Percentiles rank a stretch among this genome's conserved stretches.
Conservation (phyloP, 2,329 filamentous ascomycete species). For the Penicillium fuscoglaucum region DNA sequence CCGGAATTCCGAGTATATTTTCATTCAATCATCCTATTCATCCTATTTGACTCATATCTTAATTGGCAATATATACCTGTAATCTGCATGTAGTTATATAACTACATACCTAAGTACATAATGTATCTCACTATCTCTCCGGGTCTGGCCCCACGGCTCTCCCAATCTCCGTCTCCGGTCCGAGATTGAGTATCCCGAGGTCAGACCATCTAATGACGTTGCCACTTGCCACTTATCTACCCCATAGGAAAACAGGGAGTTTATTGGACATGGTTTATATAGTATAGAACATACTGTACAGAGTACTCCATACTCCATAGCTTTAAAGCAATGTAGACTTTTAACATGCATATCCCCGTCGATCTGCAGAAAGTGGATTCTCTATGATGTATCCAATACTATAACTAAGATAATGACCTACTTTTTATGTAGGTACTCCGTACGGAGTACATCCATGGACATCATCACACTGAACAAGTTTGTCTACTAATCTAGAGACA, state of each 20-base stretch:
- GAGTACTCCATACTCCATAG: not conserved
- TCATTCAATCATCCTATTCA: not conserved
- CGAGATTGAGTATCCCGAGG: not conserved
- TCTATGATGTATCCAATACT: not conserved
- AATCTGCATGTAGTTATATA: not conserved
- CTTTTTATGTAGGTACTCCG: no score
- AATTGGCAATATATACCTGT: not conserved
- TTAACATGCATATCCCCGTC: slow-evolving; percentile 3
- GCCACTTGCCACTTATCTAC: not conserved
- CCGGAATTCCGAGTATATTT: not conserved
- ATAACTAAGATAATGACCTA: no score
- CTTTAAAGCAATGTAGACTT: not conserved
- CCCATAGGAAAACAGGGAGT: not conserved
- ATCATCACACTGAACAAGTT: no score
- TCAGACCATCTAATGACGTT: slow-evolving; percentile 7
- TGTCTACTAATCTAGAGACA: not conserved
- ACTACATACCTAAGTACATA: no score
- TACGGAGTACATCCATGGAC: no score
- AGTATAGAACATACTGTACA: not conserved
- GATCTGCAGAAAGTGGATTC: slow-evolving; percentile 6
- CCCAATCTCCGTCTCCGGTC: not conserved
- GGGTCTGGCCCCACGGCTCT: slow-evolving; percentile 5
- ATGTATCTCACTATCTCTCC: not conserved
- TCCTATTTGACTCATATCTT: no score
- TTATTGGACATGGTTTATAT: not conserved